A percentile compares a stretch with the other conserved stretches of the same genome.
phyloP scores from a whole-genome alignment of 768 basidiomycete species.

The Boletus bicolor region DNA sequence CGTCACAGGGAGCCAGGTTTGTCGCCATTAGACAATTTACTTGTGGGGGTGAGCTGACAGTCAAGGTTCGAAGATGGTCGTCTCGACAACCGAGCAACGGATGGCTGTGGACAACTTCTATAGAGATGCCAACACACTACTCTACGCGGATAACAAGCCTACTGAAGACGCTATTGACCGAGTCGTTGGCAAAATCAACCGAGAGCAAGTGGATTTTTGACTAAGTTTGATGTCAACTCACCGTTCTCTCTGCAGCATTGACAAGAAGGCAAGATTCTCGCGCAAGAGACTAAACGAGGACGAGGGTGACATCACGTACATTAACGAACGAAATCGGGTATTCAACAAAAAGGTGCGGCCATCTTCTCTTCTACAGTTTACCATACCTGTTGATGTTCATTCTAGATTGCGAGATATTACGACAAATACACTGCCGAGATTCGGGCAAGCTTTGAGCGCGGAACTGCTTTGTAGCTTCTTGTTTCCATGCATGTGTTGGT shows the following conservation, averaged over 20 bases:
- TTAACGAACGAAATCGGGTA: conserved; percentile 96
- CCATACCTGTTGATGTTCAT: not conserved
- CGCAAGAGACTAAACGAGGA: conserved; percentile 88
- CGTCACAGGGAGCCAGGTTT: conserved; percentile 42
- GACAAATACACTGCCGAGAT: conserved; percentile 97
- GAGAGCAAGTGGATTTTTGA: conserved; percentile 62
- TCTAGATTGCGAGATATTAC: conserved; percentile 88
- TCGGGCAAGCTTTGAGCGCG: conserved; percentile 95
- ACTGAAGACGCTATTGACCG: conserved; percentile 93
- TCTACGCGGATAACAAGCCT: conserved; percentile 95
- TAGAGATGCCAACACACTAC: conserved; percentile 86
- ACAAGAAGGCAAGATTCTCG: conserved; percentile 87
- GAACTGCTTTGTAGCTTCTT: conserved; percentile 73
- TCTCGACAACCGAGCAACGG: conserved; percentile 57
- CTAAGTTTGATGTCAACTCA: not conserved
- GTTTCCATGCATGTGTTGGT: conserved; percentile 12
- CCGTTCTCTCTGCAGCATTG: conserved; percentile 51
- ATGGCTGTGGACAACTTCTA: conserved; percentile 81
- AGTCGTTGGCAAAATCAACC: conserved; percentile 87
- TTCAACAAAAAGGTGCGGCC: conserved; percentile 90
- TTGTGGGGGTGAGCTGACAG: conserved; percentile 6
- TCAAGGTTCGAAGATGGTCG: conserved; percentile 34
- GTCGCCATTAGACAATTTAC: conserved; percentile 15
- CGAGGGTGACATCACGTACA: conserved; percentile 96
- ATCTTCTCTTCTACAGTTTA: not conserved